These are phyloP conservation scores for Xylaria arbuscula DNA, from an alignment of 2,329 filamentous ascomycete species.

Conservation along the genomic window DNA sequence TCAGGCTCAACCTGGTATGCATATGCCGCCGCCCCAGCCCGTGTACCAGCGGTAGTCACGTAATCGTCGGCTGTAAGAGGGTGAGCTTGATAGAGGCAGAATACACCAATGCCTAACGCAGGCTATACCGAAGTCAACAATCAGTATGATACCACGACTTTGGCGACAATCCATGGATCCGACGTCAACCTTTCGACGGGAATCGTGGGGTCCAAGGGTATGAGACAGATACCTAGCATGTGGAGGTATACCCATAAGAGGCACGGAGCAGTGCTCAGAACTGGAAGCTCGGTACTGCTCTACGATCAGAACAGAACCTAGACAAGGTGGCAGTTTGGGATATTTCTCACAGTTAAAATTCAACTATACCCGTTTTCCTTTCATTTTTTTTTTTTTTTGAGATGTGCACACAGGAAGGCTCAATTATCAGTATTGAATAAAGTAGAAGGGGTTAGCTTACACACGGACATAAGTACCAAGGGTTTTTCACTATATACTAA, in stretches of 20 bases:
- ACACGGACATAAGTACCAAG: too few relatives aligned
- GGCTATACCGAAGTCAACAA: background rate
- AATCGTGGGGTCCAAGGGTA: background rate
- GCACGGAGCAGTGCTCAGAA: background rate
- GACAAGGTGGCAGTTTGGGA: background rate
- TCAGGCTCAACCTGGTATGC: slow-evolving; percentile 49
- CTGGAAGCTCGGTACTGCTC: background rate
- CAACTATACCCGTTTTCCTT: too few relatives aligned
- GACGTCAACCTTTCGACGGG: background rate
- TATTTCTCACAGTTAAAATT: background rate
- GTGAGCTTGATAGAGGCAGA: background rate
- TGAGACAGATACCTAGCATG: background rate
- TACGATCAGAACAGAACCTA: background rate
- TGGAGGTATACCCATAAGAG: background rate
- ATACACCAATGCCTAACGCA: background rate
- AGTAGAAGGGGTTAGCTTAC: too few relatives aligned
- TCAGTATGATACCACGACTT: background rate
- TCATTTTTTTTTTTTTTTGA: too few relatives aligned
- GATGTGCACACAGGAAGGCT: too few relatives aligned
- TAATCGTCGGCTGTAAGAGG: background rate
- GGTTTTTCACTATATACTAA: too few relatives aligned
- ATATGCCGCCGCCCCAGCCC: slow-evolving; percentile 43
- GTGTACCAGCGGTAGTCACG: slow-evolving; percentile 37
- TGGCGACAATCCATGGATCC: too few relatives aligned
- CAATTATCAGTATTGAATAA: too few relatives aligned